These are phyloP conservation scores for Dendryphion nanum DNA, from an alignment of 2,329 filamentous ascomycete species.

Conservation along the genomic window DNA sequence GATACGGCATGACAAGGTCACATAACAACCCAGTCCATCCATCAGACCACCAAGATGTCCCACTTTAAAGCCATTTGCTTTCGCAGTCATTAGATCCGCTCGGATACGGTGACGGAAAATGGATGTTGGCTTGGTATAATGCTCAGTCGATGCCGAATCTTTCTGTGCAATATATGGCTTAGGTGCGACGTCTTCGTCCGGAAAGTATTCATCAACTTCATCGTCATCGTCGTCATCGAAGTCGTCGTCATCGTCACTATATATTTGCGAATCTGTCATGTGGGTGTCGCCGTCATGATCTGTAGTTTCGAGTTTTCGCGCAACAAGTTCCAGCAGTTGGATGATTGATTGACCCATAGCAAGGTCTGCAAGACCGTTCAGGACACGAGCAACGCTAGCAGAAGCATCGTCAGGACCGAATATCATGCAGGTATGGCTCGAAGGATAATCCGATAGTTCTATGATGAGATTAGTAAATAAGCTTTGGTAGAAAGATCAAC, in stretches of 20 bases:
- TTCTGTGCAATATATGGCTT: conserved; percentile 17
- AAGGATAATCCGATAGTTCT: conserved; percentile 62
- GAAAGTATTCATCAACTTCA: conserved; percentile 33
- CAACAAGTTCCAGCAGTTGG: conserved; percentile 51
- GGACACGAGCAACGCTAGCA: conserved; percentile 37
- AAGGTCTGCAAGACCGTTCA: conserved; percentile 47
- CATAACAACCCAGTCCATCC: conserved; percentile 48
- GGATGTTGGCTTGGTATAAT: conserved; percentile 20
- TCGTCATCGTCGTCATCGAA: conserved; percentile 32
- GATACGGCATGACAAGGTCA: conserved; percentile 69
- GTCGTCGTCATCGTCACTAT: conserved; percentile 30
- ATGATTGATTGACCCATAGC: conserved; percentile 47
- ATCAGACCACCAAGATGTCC: conserved; percentile 58
- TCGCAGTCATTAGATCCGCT: conserved; percentile 61
- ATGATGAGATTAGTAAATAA: conserved; percentile 4
- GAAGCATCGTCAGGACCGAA: conserved; percentile 53
- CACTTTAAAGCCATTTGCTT: conserved; percentile 67
- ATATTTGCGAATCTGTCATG: conserved; percentile 40
- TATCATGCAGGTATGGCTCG: conserved; percentile 56
- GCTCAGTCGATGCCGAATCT: conserved; percentile 1
- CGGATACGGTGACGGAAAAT: conserved; percentile 46
- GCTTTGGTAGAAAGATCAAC: too few species aligned
- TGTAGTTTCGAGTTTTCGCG: conserved; percentile 31
- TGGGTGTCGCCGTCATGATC: conserved; percentile 44
- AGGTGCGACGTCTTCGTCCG: conserved; percentile 40